Base-by-base conservation (phyloP, 108 stramenopile genomes). In the Bacterosira constricta region DNA sequence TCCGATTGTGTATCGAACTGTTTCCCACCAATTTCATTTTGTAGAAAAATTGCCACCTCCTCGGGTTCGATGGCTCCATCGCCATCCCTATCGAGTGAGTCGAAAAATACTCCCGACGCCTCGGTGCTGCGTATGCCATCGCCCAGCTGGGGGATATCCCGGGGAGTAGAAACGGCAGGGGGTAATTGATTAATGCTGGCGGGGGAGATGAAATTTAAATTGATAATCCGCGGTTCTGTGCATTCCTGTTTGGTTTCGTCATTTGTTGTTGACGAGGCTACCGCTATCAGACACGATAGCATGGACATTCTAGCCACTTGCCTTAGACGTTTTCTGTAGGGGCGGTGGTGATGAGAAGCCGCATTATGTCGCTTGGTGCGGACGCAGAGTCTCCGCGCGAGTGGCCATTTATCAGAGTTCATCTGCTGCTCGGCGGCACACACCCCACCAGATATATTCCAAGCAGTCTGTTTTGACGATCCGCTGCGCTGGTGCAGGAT, bases 61-160 rank as follows among this genome's bases (percentile, higher is more conserved):
- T 73, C 77, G 0, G 39, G 31, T 30, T 39, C 39, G 18, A 79
- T 72, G 57, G 37, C 53, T 0, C 77, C 77, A 37, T 72, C 71
- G 15, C 63, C 71, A 39, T 79, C 77, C 12, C 63, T 66, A 39
- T 79, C 77, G 53, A 79, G 46, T 32, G 71, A 79, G 41, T 73
- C 63, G 71, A 79, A 79, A 41, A 79, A 79, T 17, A 51, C 20
- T 11, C 63, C 63, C 11, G 76, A 55, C 8, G 76, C 62, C 29
- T 63, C 41, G 38, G 61, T 39, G 35, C 63, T 66, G n/a, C 69
- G 76, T 26, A 36, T 27, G 29, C 53, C 63, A 29, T 77, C 77
- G 15, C 77, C 77, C n/a, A 78, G 63, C 36, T 72, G 77, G 50
- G 57, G 23, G 30, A 10, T 55, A 18, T 63, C 13, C n/a, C n/a